phyloP scores from a whole-genome alignment of 768 basidiomycete species.

The Tricholoma hemisulphureum region DNA sequence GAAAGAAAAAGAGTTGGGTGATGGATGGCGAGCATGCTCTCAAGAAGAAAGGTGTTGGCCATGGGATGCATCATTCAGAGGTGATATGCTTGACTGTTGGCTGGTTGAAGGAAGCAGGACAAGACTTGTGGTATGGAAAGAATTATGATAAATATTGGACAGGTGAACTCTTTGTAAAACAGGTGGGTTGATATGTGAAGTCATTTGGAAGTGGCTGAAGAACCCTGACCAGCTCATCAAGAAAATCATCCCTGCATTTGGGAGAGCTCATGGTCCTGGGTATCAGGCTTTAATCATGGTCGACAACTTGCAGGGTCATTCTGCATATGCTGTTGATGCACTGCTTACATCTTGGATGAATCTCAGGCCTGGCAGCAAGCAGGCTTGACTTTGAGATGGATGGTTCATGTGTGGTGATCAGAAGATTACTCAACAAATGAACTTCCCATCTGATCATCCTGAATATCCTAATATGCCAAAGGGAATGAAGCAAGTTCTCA shows the following conservation, averaged over 20 bases:
- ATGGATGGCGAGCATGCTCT: conserved; percentile 30
- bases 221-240: conserved; percentile 15
- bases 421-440: too few species aligned
- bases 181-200: conserved; percentile 2
- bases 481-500: too few species aligned
- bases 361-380: too few species aligned
- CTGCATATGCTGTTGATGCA: too few species aligned
- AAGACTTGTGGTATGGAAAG: conserved; percentile 38
- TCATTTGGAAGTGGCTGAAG: conserved; percentile 12
- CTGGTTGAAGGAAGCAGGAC: conserved; percentile 28
- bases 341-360: too few species aligned
- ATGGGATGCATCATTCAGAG: conserved; percentile 36
- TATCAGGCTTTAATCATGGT: conserved; percentile 35
- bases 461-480: too few species aligned
- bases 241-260: conserved; percentile 27
- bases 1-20: conserved; percentile 31
- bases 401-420: too few species aligned
- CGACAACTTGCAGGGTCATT: too few species aligned
- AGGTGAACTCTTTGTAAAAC: conserved; percentile 25
- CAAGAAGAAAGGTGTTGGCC: conserved; percentile 36
- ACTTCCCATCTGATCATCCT: too few species aligned
- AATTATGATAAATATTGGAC: too few species aligned
- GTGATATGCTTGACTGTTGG: conserved; percentile 35
- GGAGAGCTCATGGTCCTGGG: too few species aligned
- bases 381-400: too few species aligned